phyloP scores from a whole-genome alignment of 129 eudicot genomes.

The Pseudognaphalium luteoalbum region DNA sequence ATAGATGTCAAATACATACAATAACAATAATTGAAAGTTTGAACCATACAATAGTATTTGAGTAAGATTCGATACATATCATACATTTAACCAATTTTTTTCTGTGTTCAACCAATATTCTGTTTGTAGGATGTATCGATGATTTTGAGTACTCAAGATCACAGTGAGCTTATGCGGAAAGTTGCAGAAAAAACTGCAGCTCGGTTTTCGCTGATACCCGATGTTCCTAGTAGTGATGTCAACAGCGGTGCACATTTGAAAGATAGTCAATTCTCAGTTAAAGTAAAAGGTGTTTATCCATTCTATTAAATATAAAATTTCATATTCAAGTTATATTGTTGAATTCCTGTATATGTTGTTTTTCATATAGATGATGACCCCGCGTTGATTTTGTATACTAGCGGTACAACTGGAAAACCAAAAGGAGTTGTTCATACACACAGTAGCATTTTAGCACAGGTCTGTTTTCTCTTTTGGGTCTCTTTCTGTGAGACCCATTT shows the following conservation, averaged over 20 bases:
- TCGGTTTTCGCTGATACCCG: conserved; percentile 68
- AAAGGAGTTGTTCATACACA: conserved; percentile 99
- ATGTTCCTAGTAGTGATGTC: conserved; percentile 48
- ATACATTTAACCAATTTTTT: neutral
- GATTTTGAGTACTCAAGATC: conserved; percentile 92
- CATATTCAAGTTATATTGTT: neutral
- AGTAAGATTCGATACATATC: neutral
- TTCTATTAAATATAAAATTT: neutral
- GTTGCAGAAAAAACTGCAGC: conserved; percentile 74
- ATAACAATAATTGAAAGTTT: neutral
- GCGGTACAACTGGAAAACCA: conserved; percentile 99
- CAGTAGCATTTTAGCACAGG: conserved; percentile 86
- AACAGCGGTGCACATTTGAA: conserved; percentile 27
- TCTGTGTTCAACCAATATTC: neutral
- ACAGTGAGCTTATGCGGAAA: conserved; percentile 69
- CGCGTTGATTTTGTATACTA: conserved; percentile 90
- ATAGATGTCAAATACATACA: no score
- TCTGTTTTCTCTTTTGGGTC: neutral
- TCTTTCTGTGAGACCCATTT: no score
- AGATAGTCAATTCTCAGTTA: conserved; percentile 34
- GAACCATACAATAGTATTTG: neutral
- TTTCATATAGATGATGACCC: conserved; percentile 60
- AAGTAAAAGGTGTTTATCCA: conserved; percentile 47
- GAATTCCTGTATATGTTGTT: neutral
- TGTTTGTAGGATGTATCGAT: conserved; percentile 73